A percentile compares a stretch with the other conserved stretches of the same genome.
These are phyloP conservation scores for Misopates orontium DNA, from an alignment of 257 asterid genomes.

Conservation along the genomic window DNA sequence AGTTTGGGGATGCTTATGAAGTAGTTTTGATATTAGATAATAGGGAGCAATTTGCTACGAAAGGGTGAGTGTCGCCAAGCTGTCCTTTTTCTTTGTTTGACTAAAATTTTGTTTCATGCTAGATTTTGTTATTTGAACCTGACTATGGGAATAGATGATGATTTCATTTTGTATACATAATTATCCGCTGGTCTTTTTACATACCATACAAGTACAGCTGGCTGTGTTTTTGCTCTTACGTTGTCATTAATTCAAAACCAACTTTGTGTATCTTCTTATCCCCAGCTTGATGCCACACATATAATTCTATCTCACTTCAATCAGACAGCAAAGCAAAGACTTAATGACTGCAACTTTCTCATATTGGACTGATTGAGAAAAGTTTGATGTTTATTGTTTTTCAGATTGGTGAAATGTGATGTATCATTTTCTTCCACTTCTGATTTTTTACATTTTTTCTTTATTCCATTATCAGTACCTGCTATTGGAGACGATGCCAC, in stretches of 20 bases:
- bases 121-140: neutral
- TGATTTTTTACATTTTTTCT: too few species aligned
- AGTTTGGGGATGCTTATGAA: constrained; percentile 82
- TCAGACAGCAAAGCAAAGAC: constrained; percentile 18
- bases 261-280: neutral
- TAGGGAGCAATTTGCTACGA: constrained; percentile 82
- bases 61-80: constrained; percentile 56
- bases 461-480: too few species aligned
- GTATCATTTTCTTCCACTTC: too few species aligned
- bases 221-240: constrained; percentile 2
- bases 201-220: constrained; percentile 20
- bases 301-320: constrained; percentile 13
- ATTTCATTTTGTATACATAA: constrained; percentile 21
- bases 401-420: too few species aligned
- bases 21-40: constrained; percentile 80
- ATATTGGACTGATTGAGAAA: too few species aligned
- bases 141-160: constrained; percentile 14
- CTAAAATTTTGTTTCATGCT: neutral
- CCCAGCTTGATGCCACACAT: constrained; percentile 2
- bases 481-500: too few species aligned
- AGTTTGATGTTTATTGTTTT: too few species aligned
- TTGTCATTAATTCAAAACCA: constrained; percentile 16
- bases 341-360: constrained; percentile 15
- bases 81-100: constrained; percentile 7
- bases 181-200: constrained; percentile 8